Evolutionary conservation across 169 alveolate species (phyloP), one percentile per base, ranked within the genome.

Genomic region (Blepharisma undulans): DNA sequence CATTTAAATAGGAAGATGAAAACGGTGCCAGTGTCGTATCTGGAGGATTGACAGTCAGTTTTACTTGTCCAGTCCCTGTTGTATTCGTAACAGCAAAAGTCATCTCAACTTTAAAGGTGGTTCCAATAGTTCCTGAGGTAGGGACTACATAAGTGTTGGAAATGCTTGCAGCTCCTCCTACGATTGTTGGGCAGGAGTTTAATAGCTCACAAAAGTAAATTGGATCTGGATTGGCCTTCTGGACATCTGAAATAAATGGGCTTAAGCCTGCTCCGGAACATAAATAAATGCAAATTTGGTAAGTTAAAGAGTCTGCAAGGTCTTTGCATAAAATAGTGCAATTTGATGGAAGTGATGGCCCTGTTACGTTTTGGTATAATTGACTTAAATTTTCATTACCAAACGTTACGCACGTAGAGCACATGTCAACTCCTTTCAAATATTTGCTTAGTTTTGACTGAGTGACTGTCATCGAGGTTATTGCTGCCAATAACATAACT

Each of bases 161-260:
- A 25, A 74, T 74, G 80, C 36, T 74, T 22, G 80, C 80, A 74
- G 29, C 33, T 74, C 80, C 80, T 74, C 80, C 80, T 25, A 25
- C 33, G 7, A 29, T 74, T 74, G 33, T 29, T 25, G 80, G 80
- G 12, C 80, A 74, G 7, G 33, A 22, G 7, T 74, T 74, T 25
- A 74, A 29, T 74, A 74, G 16, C 18, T 74, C 80, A 29, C 80
- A 74, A 29, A 74, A 74, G 80, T 74, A 74, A 74, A 74, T 74
- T 18, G 80, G 80, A 29, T 74, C 80, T 29, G 33, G 33, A 5
- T 74, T 29, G 29, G 80, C 80, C 33, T 74, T 74, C 12, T 74
- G 29, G 33, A 74, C 33, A 29, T 25, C 36, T 22, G 8, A 22
- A 29, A 74, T 74, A 29, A 74, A 74, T 25, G 80, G 48, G 33